Evolutionary conservation across 352 stramenopile genomes (phyloP).

Genomic region (Phytophthora sp.): DNA sequence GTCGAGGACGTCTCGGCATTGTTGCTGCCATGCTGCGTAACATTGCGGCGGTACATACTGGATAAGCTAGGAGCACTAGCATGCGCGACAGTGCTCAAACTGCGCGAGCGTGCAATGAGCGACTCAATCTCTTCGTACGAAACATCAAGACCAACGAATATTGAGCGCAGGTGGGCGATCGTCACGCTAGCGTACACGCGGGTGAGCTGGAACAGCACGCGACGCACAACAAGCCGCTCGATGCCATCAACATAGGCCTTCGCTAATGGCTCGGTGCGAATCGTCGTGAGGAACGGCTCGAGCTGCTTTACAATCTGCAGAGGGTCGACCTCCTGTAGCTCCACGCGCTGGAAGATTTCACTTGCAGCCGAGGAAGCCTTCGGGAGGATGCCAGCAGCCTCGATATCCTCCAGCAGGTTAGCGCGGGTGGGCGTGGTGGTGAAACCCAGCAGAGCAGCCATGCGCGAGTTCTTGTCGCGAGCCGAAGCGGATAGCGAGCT

Average conservation of each 20-base stretch:
- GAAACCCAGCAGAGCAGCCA: slow-evolving; percentile 94
- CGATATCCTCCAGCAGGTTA: slow-evolving; percentile 93
- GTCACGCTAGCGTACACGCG: slow-evolving; percentile 89
- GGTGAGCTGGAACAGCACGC: slow-evolving; percentile 86
- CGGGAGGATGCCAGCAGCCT: slow-evolving; percentile 65
- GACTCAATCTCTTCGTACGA: slow-evolving; percentile 87
- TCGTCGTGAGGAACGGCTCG: slow-evolving; percentile 55
- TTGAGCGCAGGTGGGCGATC: slow-evolving; percentile 82
- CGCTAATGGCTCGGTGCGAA: slow-evolving; percentile 46
- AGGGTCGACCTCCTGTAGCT: slow-evolving; percentile 75
- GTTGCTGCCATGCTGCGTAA: slow-evolving; percentile 54
- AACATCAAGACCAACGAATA: slow-evolving; percentile 84
- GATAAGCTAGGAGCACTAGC: slow-evolving; percentile 69
- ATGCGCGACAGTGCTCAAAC: slow-evolving; percentile 65
- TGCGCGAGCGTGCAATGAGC: slow-evolving; percentile 84
- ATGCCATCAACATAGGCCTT: slow-evolving; percentile 67
- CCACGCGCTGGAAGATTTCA: slow-evolving; percentile 72
- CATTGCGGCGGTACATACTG: slow-evolving; percentile 63
- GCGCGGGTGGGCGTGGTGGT: slow-evolving; percentile 86
- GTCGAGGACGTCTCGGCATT: slow-evolving; percentile 62
- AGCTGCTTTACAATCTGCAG: slow-evolving; percentile 83
- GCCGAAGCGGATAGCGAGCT: slow-evolving; percentile 51
- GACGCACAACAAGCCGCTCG: slow-evolving; percentile 74
- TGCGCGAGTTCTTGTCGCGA: slow-evolving; percentile 94
- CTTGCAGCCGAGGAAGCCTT: slow-evolving; percentile 64